Evolutionary conservation across 306 rosid genomes (phyloP), one percentile per base, ranked within the genome.

Genomic region (Vicia villosa): DNA sequence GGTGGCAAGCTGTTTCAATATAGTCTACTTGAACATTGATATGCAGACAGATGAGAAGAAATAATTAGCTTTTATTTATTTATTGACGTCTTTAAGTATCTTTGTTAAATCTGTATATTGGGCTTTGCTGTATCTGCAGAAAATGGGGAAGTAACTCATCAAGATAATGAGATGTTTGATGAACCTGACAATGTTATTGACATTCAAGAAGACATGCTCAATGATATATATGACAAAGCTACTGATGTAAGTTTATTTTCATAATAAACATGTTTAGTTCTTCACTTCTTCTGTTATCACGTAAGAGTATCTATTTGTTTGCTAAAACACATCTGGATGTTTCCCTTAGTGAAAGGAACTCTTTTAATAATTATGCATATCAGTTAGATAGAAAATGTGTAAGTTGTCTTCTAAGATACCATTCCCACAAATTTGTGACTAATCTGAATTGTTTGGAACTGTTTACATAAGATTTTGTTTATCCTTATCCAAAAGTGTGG

Each of bases 191-290:
- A 77, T 60, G 85, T 52, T 68, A 80, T 88, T 52, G 77, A 72
- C 82, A 20, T 69, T 54, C 83, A 76, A 83, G 90, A 89, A 56
- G 82, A 87, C 50, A 74, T 90, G 83, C 74, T 85, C 61, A 66
- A 81, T 49, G 95, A 90, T 67, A 68, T 83, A 30, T 85, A 65
- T 20, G 82, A 85, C 36, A 56, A 72, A 73, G 92, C 85, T 37
- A 80, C 83, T 17, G 83, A 86, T 69, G 98, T 89, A 82, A 74
- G 91, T 86, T 63, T 73, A 49, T 37, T 72, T 69, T 75, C 30
- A n/a, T 52, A 75, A 58, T 30, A 43, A 22, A 32, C 56, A 42
- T 21, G 66, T n/a, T n/a, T 7, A 34, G 38, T 34, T 34, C 38
- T 34, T 8, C 16, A 74, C 74, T 40, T 70, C 9, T 10, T 57